Evolutionary conservation across 2,329 filamentous ascomycete species (phyloP).

Genomic region (Rutstroemia sp.): DNA sequence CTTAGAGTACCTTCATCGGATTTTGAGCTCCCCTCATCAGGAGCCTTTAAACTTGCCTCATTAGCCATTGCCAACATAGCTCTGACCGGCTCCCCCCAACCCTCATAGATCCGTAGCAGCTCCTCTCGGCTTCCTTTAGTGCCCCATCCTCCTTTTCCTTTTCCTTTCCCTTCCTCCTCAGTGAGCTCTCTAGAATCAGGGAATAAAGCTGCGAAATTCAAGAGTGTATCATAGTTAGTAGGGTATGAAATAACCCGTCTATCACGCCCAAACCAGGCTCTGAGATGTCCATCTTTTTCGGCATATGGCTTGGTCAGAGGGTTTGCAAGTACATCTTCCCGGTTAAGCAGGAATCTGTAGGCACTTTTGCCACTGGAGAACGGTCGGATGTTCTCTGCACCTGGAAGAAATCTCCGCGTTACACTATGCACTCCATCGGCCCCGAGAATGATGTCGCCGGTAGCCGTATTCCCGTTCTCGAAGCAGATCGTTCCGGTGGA

Average conservation of each 20-base stretch:
- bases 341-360: conserved; percentile 19
- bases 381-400: neutral
- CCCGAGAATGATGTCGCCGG: neutral
- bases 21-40: neutral
- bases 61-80: neutral
- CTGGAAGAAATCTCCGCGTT: neutral
- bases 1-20: conserved; percentile 33
- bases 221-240: conserved; percentile 35
- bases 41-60: conserved; percentile 11
- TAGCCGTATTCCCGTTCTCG: conserved; percentile 33
- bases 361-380: conserved; percentile 17
- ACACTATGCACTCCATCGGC: conserved; percentile 1
- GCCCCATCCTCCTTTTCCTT: neutral
- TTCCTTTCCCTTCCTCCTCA: conserved; percentile 22
- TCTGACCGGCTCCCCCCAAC: neutral
- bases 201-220: conserved; percentile 47
- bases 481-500: conserved; percentile 36
- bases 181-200: conserved; percentile 33
- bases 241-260: conserved; percentile 42
- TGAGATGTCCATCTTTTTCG: conserved; percentile 26
- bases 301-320: conserved; percentile 31
- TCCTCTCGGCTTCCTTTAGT: neutral
- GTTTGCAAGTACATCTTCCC: conserved; percentile 26
- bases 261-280: conserved; percentile 36
- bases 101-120: neutral